Evolutionary conservation across 164 flowering plant genomes (phyloP).

Genomic region (Vitis rupestris): DNA sequence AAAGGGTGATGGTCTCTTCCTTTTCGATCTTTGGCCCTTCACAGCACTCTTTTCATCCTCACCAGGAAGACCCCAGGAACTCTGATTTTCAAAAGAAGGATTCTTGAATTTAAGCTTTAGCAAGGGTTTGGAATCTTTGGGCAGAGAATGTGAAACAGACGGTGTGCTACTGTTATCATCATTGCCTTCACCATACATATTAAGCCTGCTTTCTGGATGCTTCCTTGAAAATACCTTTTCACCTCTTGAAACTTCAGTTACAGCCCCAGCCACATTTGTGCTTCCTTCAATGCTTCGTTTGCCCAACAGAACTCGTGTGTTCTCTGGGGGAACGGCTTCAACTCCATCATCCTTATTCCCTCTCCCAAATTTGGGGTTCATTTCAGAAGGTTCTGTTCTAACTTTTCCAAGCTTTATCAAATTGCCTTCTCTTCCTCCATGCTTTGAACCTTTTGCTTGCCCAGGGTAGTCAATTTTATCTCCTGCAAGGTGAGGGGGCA

Average conservation of each 20-base stretch:
- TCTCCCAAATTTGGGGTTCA: slow-evolving; percentile 28
- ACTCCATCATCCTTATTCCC: slow-evolving; percentile 28
- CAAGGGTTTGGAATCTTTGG: slow-evolving; percentile 68
- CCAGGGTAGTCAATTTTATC: slow-evolving; percentile 29
- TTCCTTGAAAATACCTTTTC: slow-evolving; percentile 38
- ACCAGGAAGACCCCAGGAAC: slow-evolving; percentile 40
- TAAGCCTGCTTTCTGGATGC: slow-evolving; percentile 34
- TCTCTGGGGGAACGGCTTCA: slow-evolving; percentile 33
- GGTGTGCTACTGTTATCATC: slow-evolving; percentile 24
- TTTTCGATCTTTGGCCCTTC: slow-evolving; percentile 95
- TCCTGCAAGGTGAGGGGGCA: slow-evolving; percentile 31
- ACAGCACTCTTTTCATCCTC: slow-evolving; percentile 72
- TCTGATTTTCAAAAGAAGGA: slow-evolving; percentile 51
- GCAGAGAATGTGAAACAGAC: slow-evolving; percentile 30
- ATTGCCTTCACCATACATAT: slow-evolving; percentile 24
- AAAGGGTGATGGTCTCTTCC: slow-evolving; percentile 72
- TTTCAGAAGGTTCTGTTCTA: slow-evolving; percentile 41
- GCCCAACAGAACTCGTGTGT: slow-evolving; percentile 23
- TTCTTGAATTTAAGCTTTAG: slow-evolving; percentile 82
- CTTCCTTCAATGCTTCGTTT: slow-evolving; percentile 41
- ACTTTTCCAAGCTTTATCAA: slow-evolving; percentile 52
- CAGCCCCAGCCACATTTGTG: slow-evolving; percentile 18
- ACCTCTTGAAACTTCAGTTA: slow-evolving; percentile 31
- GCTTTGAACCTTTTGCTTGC: slow-evolving; percentile 32
- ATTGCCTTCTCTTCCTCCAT: slow-evolving; percentile 43